Percentiles rank a stretch among this genome's conserved stretches.
These are phyloP conservation scores for Ustanciosporium gigantosporum DNA, from an alignment of 1,284 basidiomycete genomes.

Conservation along the genomic window DNA sequence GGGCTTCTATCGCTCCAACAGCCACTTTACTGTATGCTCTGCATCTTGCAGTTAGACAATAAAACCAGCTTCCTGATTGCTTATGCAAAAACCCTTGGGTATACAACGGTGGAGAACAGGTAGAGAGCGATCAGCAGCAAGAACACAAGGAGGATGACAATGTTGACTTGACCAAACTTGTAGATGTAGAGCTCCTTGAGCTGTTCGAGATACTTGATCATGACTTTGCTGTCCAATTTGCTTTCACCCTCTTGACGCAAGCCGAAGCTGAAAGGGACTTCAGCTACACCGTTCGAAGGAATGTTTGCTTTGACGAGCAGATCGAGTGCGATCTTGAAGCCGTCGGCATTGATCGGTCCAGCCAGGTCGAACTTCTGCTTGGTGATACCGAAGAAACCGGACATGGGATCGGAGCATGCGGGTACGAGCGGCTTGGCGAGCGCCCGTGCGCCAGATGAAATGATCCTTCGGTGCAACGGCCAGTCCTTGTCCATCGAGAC, in stretches of 20 bases:
- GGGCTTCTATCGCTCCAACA: too few species aligned
- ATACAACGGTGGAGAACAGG: slow-evolving; percentile 13
- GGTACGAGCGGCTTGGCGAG: slow-evolving; percentile 63
- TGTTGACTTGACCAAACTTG: slow-evolving; percentile 18
- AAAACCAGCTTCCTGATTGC: too few species aligned
- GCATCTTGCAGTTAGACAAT: too few species aligned
- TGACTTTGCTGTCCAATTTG: slow-evolving; percentile 38
- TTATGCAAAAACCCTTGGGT: not conserved
- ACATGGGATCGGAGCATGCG: slow-evolving; percentile 65
- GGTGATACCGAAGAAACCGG: slow-evolving; percentile 64
- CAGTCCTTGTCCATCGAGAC: slow-evolving; percentile 64
- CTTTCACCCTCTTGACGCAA: slow-evolving; percentile 31
- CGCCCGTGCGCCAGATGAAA: slow-evolving; percentile 64
- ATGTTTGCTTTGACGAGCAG: slow-evolving; percentile 34
- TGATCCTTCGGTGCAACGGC: slow-evolving; percentile 64
- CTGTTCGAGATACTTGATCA: slow-evolving; percentile 40
- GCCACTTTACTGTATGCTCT: too few species aligned
- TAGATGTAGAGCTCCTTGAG: slow-evolving; percentile 30
- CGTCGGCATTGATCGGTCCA: slow-evolving; percentile 34
- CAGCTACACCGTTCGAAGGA: slow-evolving; percentile 16
- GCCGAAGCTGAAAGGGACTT: slow-evolving; percentile 37
- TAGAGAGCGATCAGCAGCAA: slow-evolving; percentile 18
- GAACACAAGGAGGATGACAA: slow-evolving; percentile 11
- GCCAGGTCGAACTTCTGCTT: slow-evolving; percentile 51
- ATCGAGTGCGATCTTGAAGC: slow-evolving; percentile 43